Evolutionary conservation across 1,284 basidiomycete species (phyloP), one percentile per base, ranked within the genome.

Genomic region (Boletus sp.): DNA sequence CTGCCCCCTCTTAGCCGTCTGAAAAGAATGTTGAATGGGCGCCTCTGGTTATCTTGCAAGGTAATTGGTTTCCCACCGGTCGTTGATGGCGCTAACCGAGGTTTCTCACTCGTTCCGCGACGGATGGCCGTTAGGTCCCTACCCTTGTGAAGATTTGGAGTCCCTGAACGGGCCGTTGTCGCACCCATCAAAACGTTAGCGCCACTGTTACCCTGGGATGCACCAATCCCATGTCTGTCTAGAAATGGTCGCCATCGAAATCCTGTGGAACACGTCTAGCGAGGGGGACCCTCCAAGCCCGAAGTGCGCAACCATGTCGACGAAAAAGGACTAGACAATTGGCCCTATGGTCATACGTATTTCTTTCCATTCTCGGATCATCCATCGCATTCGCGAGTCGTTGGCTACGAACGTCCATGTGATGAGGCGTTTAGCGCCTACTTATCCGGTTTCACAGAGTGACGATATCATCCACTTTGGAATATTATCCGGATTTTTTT

Each of bases 281-380:
- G 31, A 33, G 22, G 13, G 35, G 11, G 35, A 56, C 33, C 36
- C 7, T 22, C 18, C 18, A n/a, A 18, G 35, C 18, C 6, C 7
- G 13, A 35, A 22, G 15, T 27, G 7, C 16, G 15, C 24, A 27
- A 20, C n/a, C 50, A 44, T 12, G 18, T 16, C 29, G 22, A 53
- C 24, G 27, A 43, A 22, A 35, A 33, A 7, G 20, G 31, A 12
- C 46, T 18, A 36, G 18, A 36, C 42, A 9, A 50, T n/a, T 35
- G 16, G 18, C 11, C 24, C 15, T 16, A 24, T 36, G 41, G 41
- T n/a, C 3, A 42, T 11, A 13, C 6, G 4, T 42, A 42, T 42
- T 15, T 29, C 36, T 15, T 47, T 50, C 27, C 59, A 56, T 56
- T 60, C 46, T 22, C 44, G 22, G 48, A 56, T 52, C 46, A 33